These are phyloP conservation scores for Puccinia triticina DNA, from an alignment of 1,284 basidiomycete species.

Conservation along the genomic window DNA sequence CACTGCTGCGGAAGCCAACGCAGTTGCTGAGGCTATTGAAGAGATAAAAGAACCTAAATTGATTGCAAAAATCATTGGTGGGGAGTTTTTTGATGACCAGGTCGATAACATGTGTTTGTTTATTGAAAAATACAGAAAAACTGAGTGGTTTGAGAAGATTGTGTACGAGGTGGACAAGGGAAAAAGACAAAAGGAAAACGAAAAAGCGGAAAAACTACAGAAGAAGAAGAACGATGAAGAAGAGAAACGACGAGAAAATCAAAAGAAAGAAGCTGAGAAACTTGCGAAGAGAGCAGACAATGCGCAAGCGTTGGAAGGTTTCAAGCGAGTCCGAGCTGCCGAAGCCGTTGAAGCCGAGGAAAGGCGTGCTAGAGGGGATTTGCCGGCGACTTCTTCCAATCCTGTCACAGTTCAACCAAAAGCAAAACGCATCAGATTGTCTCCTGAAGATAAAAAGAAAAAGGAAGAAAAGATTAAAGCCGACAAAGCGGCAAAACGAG, in stretches of 20 bases:
- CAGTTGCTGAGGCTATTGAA: not conserved
- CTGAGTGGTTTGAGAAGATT: not conserved
- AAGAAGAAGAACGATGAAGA: not conserved
- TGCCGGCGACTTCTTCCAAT: not conserved
- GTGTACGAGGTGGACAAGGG: not conserved
- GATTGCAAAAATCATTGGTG: slow-evolving; percentile 8
- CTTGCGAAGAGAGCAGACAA: not conserved
- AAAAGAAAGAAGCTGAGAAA: slow-evolving; percentile 4
- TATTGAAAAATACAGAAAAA: slow-evolving; percentile 3
- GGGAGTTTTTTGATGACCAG: not conserved
- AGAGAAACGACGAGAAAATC: not conserved
- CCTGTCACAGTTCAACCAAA: not conserved
- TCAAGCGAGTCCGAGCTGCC: not conserved
- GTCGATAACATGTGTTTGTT: not conserved
- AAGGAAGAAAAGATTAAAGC: not conserved
- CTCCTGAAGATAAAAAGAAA: not conserved
- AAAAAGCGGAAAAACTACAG: not conserved
- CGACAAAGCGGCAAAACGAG: not conserved
- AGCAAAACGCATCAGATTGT: not conserved
- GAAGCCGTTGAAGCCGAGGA: slow-evolving; percentile 13
- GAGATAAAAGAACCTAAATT: not conserved
- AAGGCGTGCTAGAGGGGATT: not conserved
- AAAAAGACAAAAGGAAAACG: not conserved
- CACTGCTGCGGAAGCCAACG: not conserved
- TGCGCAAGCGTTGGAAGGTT: not conserved